Conservation (phyloP, 164 flowering plant genomes). For the Liriodendron chinense region DNA sequence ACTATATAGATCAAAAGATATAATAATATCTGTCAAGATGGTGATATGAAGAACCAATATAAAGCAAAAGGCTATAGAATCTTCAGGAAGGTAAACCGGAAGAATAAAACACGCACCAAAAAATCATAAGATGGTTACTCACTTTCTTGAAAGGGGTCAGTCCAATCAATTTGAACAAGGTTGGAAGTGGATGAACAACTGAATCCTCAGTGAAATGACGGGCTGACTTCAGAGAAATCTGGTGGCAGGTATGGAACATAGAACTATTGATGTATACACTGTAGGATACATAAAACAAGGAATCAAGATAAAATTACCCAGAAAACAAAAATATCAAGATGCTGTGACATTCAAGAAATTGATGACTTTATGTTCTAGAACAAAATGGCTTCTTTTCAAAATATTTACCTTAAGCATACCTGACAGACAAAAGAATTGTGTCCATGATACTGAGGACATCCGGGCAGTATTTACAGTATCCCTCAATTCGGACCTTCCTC, state of each 20-base stretch:
- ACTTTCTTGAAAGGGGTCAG: slow-evolving; percentile 81
- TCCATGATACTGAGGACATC: slow-evolving; percentile 77
- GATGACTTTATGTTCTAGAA: background rate
- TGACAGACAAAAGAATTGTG: slow-evolving; percentile 59
- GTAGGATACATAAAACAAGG: slow-evolving; percentile 15
- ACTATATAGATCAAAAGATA: too few species aligned
- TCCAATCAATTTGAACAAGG: slow-evolving; percentile 72
- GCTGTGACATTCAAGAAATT: background rate
- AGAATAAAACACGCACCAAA: background rate
- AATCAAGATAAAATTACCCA: background rate
- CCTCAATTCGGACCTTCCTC: slow-evolving; percentile 67
- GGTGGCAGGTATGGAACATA: slow-evolving; percentile 61
- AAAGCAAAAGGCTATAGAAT: background rate
- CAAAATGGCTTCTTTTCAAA: background rate
- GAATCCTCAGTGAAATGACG: slow-evolving; percentile 53
- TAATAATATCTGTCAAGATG: background rate
- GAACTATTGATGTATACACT: slow-evolving; percentile 84
- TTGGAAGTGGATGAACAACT: slow-evolving; percentile 80
- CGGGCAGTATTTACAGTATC: slow-evolving; percentile 67
- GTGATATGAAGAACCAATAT: background rate
- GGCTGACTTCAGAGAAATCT: slow-evolving; percentile 59
- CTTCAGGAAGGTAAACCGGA: background rate
- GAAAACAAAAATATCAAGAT: background rate
- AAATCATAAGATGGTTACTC: background rate
- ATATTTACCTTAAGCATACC: slow-evolving; percentile 40